Percentiles rank a stretch among this genome's conserved stretches.
Evolutionary conservation across 1,284 basidiomycete genomes (phyloP).

Genomic region (Rhodotorula sp.): DNA sequence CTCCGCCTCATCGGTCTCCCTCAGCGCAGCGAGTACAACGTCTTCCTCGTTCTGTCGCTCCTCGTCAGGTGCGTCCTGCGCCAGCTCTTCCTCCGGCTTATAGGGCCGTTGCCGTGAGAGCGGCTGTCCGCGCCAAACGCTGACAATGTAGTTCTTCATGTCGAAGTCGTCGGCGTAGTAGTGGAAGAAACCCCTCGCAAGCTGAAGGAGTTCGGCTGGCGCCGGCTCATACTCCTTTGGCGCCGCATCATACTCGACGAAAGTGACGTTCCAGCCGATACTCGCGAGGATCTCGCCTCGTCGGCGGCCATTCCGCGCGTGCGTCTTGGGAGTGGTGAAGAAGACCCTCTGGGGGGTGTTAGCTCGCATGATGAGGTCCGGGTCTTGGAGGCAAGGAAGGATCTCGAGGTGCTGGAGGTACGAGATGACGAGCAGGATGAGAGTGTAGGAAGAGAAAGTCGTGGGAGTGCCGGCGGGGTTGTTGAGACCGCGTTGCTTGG

Average conservation of each 20-base stretch:
- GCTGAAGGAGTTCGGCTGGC: slow-evolving; percentile 14
- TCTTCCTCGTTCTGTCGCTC: not conserved
- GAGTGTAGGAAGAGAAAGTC: slow-evolving; percentile 42
- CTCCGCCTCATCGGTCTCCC: not conserved
- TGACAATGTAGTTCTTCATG: slow-evolving; percentile 13
- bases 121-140: slow-evolving; percentile 20
- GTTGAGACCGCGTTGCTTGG: slow-evolving; percentile 42
- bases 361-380: slow-evolving; percentile 38
- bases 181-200: slow-evolving; percentile 36
- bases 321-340: slow-evolving; percentile 35
- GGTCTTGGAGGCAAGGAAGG: slow-evolving; percentile 48
- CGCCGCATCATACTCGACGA: slow-evolving; percentile 26
- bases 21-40: slow-evolving; percentile 14
- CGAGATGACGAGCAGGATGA: slow-evolving; percentile 44
- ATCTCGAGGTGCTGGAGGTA: slow-evolving; percentile 45
- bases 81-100: not conserved
- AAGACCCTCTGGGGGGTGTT: slow-evolving; percentile 33
- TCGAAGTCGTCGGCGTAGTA: slow-evolving; percentile 25
- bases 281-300: slow-evolving; percentile 12
- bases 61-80: not conserved
- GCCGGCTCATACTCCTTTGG: slow-evolving; percentile 6
- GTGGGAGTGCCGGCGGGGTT: slow-evolving; percentile 38
- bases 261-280: slow-evolving; percentile 37
- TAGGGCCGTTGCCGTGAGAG: slow-evolving; percentile 16
- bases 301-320: slow-evolving; percentile 2